A percentile compares a stretch with the other conserved stretches of the same genome.
Evolutionary conservation across 306 rosid genomes (phyloP).

Genomic region (Casuarina glauca): DNA sequence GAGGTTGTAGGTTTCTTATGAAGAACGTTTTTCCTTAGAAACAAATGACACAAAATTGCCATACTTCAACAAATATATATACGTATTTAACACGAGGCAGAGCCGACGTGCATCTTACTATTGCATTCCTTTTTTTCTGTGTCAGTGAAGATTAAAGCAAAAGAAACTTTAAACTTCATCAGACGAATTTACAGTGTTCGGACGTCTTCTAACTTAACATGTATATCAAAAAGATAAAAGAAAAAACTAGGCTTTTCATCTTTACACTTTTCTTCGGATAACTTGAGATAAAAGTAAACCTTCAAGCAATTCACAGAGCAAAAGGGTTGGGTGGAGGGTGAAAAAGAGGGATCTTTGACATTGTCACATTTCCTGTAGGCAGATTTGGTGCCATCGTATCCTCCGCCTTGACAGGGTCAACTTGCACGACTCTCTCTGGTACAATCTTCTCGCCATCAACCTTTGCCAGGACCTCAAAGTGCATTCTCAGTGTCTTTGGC

Average conservation of each 20-base stretch:
- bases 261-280: constrained; percentile 33
- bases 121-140: too few relatives aligned
- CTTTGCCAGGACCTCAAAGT: constrained; percentile 91
- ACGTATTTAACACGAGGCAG: too few relatives aligned
- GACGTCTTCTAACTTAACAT: constrained; percentile 6
- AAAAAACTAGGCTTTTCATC: constrained; percentile 3
- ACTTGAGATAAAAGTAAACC: constrained; percentile 7
- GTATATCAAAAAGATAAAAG: neutral
- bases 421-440: constrained; percentile 66
- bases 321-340: constrained; percentile 64
- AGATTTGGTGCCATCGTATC: constrained; percentile 46
- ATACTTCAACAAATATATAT: too few relatives aligned
- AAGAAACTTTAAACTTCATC: neutral
- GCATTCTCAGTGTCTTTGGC: constrained; percentile 65
- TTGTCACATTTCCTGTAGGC: constrained; percentile 44
- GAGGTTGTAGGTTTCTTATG: too few relatives aligned
- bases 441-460: constrained; percentile 80
- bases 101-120: too few relatives aligned
- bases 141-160: too few relatives aligned
- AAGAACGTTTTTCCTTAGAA: too few relatives aligned
- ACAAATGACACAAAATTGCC: too few relatives aligned
- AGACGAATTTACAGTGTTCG: neutral
- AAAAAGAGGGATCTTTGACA: constrained; percentile 55
- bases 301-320: constrained; percentile 34
- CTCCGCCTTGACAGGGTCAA: constrained; percentile 53